A percentile compares a stretch with the other conserved stretches of the same genome.
phyloP scores from a whole-genome alignment of 495 filamentous ascomycete genomes.

The Astrocystis sublimbata region DNA sequence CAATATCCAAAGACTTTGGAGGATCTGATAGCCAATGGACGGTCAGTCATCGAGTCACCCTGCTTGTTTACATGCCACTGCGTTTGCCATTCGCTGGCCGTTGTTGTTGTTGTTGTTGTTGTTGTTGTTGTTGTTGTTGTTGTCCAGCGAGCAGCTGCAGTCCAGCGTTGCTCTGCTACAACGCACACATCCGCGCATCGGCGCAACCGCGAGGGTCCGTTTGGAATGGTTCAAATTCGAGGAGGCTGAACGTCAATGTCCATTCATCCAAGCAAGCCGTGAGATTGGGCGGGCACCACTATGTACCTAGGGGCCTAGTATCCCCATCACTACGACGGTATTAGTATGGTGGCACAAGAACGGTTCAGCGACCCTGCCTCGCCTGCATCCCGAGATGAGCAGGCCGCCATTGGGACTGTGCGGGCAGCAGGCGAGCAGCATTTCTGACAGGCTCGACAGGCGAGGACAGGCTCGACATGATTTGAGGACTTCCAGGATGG shows the following conservation, averaged over 20 bases:
- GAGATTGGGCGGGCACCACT: conserved; percentile 6
- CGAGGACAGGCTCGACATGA: conserved; percentile 17
- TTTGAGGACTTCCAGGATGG: too few species aligned
- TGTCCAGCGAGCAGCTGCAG: too few species aligned
- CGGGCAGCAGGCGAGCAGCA: too few species aligned
- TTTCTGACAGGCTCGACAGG: conserved; percentile 3
- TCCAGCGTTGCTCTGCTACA: conserved; percentile 7
- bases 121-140: too few species aligned
- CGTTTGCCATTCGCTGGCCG: conserved; percentile 24
- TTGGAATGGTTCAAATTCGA: conserved; percentile 6
- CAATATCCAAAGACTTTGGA: conserved; percentile 31
- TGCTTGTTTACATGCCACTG: conserved; percentile 32
- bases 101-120: too few species aligned
- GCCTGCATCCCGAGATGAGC: conserved; percentile 20
- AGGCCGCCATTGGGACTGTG: conserved; percentile 8
- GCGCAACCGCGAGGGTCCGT: conserved; percentile 6
- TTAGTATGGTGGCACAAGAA: conserved; percentile 18
- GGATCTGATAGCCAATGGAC: conserved; percentile 26
- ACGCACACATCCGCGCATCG: not conserved
- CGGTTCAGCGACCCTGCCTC: conserved; percentile 17
- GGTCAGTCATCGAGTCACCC: conserved; percentile 9
- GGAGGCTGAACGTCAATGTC: conserved; percentile 21
- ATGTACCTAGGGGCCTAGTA: too few species aligned
- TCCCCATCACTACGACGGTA: conserved; percentile 10
- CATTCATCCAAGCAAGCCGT: not conserved